phyloP scores from a whole-genome alignment of 2,329 filamentous ascomycete species.

The Fusarium sp. region DNA sequence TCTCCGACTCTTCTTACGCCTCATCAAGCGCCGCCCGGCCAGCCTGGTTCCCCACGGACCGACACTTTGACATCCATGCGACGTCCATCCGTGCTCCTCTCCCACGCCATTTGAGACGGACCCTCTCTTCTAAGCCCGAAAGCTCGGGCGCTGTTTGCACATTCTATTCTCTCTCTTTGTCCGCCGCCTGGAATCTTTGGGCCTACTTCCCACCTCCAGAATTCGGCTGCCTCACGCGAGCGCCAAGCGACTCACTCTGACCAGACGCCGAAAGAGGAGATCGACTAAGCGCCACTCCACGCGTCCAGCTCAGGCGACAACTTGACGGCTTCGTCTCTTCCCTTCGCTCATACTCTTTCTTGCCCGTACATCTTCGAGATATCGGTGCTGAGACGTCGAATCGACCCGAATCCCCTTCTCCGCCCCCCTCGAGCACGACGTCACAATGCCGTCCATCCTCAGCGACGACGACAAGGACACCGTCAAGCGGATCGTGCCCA shows the following conservation, averaged over 20 bases:
- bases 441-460: conserved; percentile 74
- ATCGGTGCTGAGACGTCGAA: conserved; percentile 8
- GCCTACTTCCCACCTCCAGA: conserved; percentile 16
- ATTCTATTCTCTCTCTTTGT: conserved; percentile 31
- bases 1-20: conserved; percentile 27
- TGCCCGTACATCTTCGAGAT: neutral
- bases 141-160: conserved; percentile 40
- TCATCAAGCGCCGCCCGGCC: conserved; percentile 32
- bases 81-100: conserved; percentile 40
- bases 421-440: conserved; percentile 17
- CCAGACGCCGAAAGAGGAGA: conserved; percentile 36
- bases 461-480: conserved; percentile 95
- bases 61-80: conserved; percentile 30
- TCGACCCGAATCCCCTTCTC: neutral
- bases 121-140: conserved; percentile 39
- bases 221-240: conserved; percentile 43
- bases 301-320: conserved; percentile 37
- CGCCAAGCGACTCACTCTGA: conserved; percentile 38
- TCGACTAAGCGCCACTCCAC: conserved; percentile 41
- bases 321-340: conserved; percentile 21
- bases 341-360: conserved; percentile 18
- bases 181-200: conserved; percentile 15
- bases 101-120: conserved; percentile 43
- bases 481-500: conserved; percentile 93
- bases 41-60: conserved; percentile 39